phyloP scores from a whole-genome alignment of 2,329 filamentous ascomycete genomes.

The Aureobasidium sp. region DNA sequence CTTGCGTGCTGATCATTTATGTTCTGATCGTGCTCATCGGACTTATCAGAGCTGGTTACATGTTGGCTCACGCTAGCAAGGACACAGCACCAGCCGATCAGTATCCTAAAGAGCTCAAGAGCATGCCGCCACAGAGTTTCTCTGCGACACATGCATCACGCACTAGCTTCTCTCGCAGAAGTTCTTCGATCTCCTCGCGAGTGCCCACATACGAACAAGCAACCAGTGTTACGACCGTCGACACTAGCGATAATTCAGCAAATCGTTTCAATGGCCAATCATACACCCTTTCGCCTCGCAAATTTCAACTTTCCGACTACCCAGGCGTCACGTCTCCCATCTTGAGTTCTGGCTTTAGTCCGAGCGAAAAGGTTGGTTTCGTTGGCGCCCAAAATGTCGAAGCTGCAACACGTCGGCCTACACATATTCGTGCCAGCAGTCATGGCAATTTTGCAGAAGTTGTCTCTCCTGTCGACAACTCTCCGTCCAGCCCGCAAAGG shows the following conservation, averaged over 20 bases:
- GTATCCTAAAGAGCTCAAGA: constrained; percentile 16
- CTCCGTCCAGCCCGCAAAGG: constrained; percentile 23
- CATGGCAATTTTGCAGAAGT: constrained; percentile 36
- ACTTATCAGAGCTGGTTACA: constrained; percentile 56
- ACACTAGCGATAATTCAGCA: constrained; percentile 27
- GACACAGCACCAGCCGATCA: constrained; percentile 14
- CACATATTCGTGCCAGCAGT: constrained; percentile 38
- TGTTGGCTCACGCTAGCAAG: constrained; percentile 48
- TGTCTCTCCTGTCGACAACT: constrained; percentile 34
- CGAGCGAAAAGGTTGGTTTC: constrained; percentile 36
- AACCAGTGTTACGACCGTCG: constrained; percentile 28
- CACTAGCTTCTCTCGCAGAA: constrained; percentile 10
- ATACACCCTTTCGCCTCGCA: constrained; percentile 40
- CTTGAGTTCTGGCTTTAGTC: constrained; percentile 24
- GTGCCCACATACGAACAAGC: constrained; percentile 36
- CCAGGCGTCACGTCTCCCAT: constrained; percentile 25
- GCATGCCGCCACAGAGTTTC: constrained; percentile 12
- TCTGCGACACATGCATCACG: constrained; percentile 7
- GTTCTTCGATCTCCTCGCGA: constrained; percentile 1
- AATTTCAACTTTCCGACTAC: constrained; percentile 36
- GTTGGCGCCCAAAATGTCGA: constrained; percentile 37
- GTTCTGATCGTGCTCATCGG: constrained; percentile 70
- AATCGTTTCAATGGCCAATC: constrained; percentile 38
- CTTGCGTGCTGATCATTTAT: constrained; percentile 67
- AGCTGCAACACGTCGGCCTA: constrained; percentile 35